Evolutionary conservation across 2,329 filamentous ascomycete genomes (phyloP).

Genomic region (Leptographium wingfieldii): DNA sequence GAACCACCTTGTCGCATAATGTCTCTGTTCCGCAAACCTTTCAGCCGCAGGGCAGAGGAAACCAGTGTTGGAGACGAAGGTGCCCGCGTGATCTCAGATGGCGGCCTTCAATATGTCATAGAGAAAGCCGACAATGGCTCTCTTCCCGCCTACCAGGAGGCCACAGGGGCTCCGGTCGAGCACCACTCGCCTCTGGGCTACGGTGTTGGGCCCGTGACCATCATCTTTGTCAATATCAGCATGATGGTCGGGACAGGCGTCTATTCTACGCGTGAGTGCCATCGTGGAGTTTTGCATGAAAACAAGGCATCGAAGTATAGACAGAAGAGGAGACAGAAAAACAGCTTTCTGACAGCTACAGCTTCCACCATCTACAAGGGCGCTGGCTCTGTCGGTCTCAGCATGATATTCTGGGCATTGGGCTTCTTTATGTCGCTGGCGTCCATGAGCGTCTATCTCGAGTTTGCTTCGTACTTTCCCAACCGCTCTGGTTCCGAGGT

Average conservation of each 20-base stretch:
- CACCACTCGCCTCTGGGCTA: slow-evolving; percentile 44
- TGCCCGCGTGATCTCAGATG: slow-evolving; percentile 1
- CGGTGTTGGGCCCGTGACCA: slow-evolving; percentile 39
- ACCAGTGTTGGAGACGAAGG: not conserved
- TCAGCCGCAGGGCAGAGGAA: not conserved
- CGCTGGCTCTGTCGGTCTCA: slow-evolving; percentile 48
- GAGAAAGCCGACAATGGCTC: slow-evolving; percentile 12
- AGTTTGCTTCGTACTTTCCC: slow-evolving; percentile 52
- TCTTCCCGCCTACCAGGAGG: slow-evolving; percentile 33
- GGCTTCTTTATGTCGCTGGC: slow-evolving; percentile 45
- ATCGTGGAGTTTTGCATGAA: not conserved
- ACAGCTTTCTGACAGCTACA: slow-evolving; percentile 14
- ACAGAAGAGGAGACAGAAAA: not conserved
- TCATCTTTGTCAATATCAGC: slow-evolving; percentile 46
- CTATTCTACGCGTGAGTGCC: slow-evolving; percentile 45
- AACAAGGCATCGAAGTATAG: too few relatives aligned
- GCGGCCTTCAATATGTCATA: slow-evolving; percentile 1
- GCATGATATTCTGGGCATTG: slow-evolving; percentile 51
- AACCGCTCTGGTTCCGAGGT: slow-evolving; percentile 54
- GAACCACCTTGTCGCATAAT: not conserved
- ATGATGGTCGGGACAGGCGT: slow-evolving; percentile 52
- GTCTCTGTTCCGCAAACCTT: not conserved
- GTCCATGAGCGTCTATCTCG: slow-evolving; percentile 47
- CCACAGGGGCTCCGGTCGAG: slow-evolving; percentile 49
- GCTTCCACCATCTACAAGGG: slow-evolving; percentile 43